Evolutionary conservation across 495 filamentous ascomycete genomes (phyloP), one percentile per base, ranked within the genome.

Genomic region (Venustampulla echinocandica): DNA sequence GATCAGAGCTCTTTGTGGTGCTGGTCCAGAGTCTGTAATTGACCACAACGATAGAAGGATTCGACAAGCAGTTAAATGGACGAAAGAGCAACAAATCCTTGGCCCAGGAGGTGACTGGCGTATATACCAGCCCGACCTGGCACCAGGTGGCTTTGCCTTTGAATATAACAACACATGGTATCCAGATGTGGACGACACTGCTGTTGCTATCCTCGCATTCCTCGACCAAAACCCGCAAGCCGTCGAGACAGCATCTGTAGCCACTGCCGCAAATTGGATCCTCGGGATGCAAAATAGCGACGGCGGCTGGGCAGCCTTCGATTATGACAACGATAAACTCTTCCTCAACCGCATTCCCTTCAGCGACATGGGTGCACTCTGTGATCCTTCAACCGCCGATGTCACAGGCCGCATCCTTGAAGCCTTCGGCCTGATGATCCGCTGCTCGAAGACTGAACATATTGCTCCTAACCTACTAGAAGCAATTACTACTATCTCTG

Each of bases 151-250:
- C 0, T 66, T 57, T 44, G 52, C 50, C 41, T 70, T 71, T 24
- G 56, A 63, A 38, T 66, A 68, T 43, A 22, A 43, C 20, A 66
- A 64, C 35, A 57, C 37, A 1, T 62, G 56, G 54, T 62, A 62
- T 45, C 68, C 68, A 1, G 69, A 73, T 49, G 54, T 68, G n/a
- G 67, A 70, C 42, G 67, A 71, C 51, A 71, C 69, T 0, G 66
- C 68, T 0, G 65, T 56, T 0, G 58, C 47, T 0, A 48, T 70
- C 11, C 32, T 71, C 0, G 61, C 66, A 0, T 25, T 63, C 3
- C 18, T 67, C 2, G 61, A 62, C 20, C 55, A 66, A 6, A 49
- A 64, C 35, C 36, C 52, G 0, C 57, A 0, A 4, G 13, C 6
- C 41, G 47, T 14, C 38, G 18, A 27, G 11, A 36, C 4, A 10